Percentiles rank a stretch among this genome's conserved stretches.
Evolutionary conservation across 208 protist species (phyloP).

Genomic region (Trichomonas vaginalis): DNA sequence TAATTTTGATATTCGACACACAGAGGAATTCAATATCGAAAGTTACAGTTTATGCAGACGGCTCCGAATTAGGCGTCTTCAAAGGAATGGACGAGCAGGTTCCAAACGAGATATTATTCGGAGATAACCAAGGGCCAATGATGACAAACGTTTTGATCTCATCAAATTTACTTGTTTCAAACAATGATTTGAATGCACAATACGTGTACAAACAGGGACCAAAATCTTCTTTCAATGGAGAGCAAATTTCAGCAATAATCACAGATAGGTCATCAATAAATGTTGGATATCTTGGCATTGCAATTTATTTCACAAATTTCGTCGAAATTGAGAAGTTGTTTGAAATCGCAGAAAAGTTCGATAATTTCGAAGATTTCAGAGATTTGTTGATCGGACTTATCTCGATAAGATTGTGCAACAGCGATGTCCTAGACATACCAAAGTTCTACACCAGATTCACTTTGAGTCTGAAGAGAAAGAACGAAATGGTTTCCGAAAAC

Average conservation of each 20-base stretch:
- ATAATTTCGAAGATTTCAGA: neutral
- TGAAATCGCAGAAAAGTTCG: neutral
- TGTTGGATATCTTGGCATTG: neutral
- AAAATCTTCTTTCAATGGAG: neutral
- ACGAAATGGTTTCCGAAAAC: neutral
- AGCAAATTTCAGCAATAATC: neutral
- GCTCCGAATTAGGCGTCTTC: neutral
- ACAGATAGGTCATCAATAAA: neutral
- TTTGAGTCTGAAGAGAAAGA: neutral
- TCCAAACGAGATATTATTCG: neutral
- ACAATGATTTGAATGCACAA: neutral
- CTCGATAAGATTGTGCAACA: neutral
- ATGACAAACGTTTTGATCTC: neutral
- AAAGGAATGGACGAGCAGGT: neutral
- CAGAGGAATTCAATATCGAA: neutral
- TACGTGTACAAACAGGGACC: neutral
- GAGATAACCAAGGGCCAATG: neutral
- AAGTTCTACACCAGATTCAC: neutral
- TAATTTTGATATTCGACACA: neutral
- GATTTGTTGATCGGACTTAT: neutral
- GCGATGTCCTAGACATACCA: neutral
- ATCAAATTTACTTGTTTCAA: neutral
- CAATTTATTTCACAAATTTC: neutral
- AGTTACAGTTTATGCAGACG: neutral
- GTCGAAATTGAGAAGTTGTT: neutral